A percentile compares a stretch with the other conserved stretches of the same genome.
These are phyloP conservation scores for Backusella tarrabulga DNA, from an alignment of 192 early-diverging fungal species.

Conservation along the genomic window DNA sequence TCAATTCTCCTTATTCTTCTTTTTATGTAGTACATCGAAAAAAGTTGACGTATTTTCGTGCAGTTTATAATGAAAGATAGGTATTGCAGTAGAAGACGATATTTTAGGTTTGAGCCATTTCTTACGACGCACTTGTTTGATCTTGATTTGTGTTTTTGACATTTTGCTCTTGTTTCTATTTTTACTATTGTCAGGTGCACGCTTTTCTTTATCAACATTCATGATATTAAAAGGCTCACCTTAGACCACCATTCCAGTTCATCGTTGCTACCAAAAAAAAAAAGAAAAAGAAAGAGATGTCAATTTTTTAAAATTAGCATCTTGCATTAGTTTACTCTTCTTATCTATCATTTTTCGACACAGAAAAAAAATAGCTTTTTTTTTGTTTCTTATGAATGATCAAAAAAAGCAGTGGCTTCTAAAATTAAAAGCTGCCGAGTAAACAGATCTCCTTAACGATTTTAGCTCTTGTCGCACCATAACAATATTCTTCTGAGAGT, in stretches of 20 bases:
- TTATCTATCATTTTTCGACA: no score
- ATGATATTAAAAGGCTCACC: not conserved
- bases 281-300: not conserved
- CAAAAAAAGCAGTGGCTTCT: not conserved
- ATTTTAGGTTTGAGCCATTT: not conserved
- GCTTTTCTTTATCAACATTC: not conserved
- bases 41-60: not conserved
- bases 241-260: slow-evolving; percentile 1
- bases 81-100: not conserved
- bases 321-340: no score
- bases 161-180: not conserved
- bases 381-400: not conserved
- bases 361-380: no score
- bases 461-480: not conserved
- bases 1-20: not conserved
- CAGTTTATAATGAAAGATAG: not conserved
- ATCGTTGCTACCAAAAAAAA: not conserved
- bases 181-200: not conserved
- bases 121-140: not conserved
- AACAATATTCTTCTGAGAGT: not conserved
- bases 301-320: not conserved
- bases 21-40: not conserved
- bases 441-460: not conserved
- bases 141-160: slow-evolving; percentile 1
- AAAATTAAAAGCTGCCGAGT: not conserved